Evolutionary conservation across 805 yeast genomes (phyloP), one percentile per base, ranked within the genome.

Genomic region (Pichia rugopelliculosa): DNA sequence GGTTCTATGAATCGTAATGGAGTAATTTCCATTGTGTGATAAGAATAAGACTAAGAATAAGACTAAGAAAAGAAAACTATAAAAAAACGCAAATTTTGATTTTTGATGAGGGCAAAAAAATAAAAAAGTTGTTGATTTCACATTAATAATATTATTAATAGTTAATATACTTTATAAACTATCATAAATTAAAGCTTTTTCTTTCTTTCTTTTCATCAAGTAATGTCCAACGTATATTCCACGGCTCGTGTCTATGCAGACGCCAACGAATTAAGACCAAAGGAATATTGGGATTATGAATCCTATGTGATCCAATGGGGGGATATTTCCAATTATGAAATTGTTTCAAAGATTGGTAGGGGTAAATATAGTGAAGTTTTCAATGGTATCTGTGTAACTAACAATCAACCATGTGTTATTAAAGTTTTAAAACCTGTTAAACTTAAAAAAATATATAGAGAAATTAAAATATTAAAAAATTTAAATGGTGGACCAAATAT

Each of bases 321-420:
- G 34, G 72, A 79, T 39, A 95, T 86, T 55, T 77, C 80, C n/a
- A 81, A 84, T 60, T 89, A 89, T 65, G 97, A 90, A 68, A 82
- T 89, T 41, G 74, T 84, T 36, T 79, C 80, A 52, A 89, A 88
- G 64, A 76, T 90, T 44, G 97, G 97, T 11, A 76, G 96, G 49
- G 97, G 97, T 43, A 88, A 88, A 67, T 90, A 90, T 64, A 85
- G 95, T 15, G 97, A 90, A 68, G 97, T 90, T 42, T 90, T 90
- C 59, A 79, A 87, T 55, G 97, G 96, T 7, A 74, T 85, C 36
- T 80, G 85, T 56, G 70, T 83, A 18, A 62, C 73, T 38, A 75
- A 76, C 48, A 79, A 82, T 46, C 73, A 75, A 46, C 73, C 80
- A 46, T 80, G 90, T 57, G 96, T 90, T 44, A 86, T 90, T 60